Conservation (phyloP, 805 yeast species). For the Monosporozyma aerobia region DNA sequence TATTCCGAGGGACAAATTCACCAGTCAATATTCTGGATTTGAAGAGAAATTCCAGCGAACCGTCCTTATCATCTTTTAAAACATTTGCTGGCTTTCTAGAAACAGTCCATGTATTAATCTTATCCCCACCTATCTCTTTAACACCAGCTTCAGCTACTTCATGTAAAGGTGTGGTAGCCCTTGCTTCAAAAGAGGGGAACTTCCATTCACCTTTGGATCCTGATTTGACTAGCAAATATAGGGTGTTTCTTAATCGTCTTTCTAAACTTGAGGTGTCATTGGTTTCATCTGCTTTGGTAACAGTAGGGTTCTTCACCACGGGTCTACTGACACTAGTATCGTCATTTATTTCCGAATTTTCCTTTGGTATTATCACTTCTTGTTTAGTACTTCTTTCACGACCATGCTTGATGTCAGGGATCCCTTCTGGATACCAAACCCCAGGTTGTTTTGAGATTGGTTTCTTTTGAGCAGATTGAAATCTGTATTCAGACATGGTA, state of each 20-base stretch:
- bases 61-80: slow-evolving; percentile 32
- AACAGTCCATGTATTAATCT: slow-evolving; percentile 82
- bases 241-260: slow-evolving; percentile 67
- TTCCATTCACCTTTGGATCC: slow-evolving; percentile 44
- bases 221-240: slow-evolving; percentile 61
- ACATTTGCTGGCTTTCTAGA: slow-evolving; percentile 80
- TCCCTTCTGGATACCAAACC: slow-evolving; percentile 72
- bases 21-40: slow-evolving; percentile 89
- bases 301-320: slow-evolving; percentile 59
- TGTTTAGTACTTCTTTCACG: slow-evolving; percentile 85
- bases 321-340: slow-evolving; percentile 34
- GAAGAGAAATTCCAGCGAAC: slow-evolving; percentile 52
- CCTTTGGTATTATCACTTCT: slow-evolving; percentile 63
- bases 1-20: slow-evolving; percentile 40
- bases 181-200: slow-evolving; percentile 61
- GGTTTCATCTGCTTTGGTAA: slow-evolving; percentile 63
- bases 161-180: slow-evolving; percentile 48
- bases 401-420: slow-evolving; percentile 76
- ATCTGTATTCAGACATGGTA: slow-evolving; percentile 76
- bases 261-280: slow-evolving; percentile 63
- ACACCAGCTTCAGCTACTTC: slow-evolving; percentile 68
- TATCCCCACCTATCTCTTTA: slow-evolving; percentile 58
- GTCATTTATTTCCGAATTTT: slow-evolving; percentile 33
- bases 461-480: slow-evolving; percentile 61
- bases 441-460: slow-evolving; percentile 67